A percentile compares a stretch with the other conserved stretches of the same genome.
phyloP scores from a whole-genome alignment of 1,284 basidiomycete species.

The Schizophyllum commune region DNA sequence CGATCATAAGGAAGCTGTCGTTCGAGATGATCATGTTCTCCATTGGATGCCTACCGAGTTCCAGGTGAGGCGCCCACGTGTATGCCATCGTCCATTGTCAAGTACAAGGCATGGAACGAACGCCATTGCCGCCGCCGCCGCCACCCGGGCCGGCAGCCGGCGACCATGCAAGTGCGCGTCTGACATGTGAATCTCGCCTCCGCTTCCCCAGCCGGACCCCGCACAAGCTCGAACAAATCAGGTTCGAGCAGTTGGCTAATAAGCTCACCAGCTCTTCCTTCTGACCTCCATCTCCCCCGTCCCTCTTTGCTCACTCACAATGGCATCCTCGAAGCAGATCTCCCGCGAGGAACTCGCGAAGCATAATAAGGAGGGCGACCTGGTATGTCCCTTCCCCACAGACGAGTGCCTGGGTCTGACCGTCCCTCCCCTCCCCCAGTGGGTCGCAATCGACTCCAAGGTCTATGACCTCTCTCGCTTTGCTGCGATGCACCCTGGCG shows the following conservation, averaged over 20 bases:
- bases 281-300: neutral
- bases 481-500: conserved; percentile 76
- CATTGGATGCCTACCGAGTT: too few species aligned
- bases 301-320: conserved; percentile 8
- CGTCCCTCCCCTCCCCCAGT: conserved; percentile 34
- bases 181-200: neutral
- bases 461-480: conserved; percentile 82
- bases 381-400: conserved; percentile 17
- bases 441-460: conserved; percentile 78
- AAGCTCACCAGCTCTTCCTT: neutral
- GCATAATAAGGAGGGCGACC: conserved; percentile 26
- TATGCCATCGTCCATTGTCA: too few species aligned
- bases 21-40: too few species aligned
- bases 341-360: conserved; percentile 34
- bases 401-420: neutral
- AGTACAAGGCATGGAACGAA: too few species aligned
- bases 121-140: too few species aligned
- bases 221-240: neutral
- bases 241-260: neutral
- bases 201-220: too few species aligned
- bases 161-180: neutral
- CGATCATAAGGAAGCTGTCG: too few species aligned
- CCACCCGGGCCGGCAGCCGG: too few species aligned
- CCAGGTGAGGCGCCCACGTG: too few species aligned
- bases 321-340: conserved; percentile 28